phyloP scores from a whole-genome alignment of 768 basidiomycete species.

The Mycena rosella region DNA sequence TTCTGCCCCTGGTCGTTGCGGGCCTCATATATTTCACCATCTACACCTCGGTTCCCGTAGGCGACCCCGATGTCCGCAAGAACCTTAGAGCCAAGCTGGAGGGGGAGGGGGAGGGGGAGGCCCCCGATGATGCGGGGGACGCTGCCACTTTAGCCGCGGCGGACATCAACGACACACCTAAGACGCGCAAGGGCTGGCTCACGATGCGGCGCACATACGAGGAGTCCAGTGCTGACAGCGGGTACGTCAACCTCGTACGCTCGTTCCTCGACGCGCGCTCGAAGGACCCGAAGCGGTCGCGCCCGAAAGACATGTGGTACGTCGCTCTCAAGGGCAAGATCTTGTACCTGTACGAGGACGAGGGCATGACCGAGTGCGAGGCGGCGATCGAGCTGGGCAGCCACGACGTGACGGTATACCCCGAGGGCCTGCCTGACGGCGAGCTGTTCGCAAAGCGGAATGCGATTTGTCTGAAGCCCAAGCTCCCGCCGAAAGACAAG shows the following conservation, averaged over 20 bases:
- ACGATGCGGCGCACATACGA: slow-evolving; percentile 86
- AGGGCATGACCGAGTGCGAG: slow-evolving; percentile 89
- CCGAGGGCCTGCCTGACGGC: slow-evolving; percentile 82
- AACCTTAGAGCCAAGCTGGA: slow-evolving; percentile 50
- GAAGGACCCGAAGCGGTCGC: slow-evolving; percentile 84
- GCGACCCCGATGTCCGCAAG: slow-evolving; percentile 63
- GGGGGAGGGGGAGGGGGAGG: slow-evolving; percentile 44
- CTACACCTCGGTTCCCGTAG: slow-evolving; percentile 90
- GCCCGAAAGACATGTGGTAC: slow-evolving; percentile 95
- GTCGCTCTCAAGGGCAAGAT: slow-evolving; percentile 93
- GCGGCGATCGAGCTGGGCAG: slow-evolving; percentile 89
- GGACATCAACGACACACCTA: slow-evolving; percentile 69
- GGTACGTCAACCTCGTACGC: slow-evolving; percentile 84
- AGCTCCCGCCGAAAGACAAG: slow-evolving; percentile 48
- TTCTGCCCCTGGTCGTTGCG: slow-evolving; percentile 82
- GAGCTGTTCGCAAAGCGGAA: slow-evolving; percentile 94
- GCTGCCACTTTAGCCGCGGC: slow-evolving; percentile 43
- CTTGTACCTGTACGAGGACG: slow-evolving; percentile 94
- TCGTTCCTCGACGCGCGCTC: slow-evolving; percentile 86
- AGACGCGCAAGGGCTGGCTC: slow-evolving; percentile 84
- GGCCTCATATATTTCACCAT: slow-evolving; percentile 69
- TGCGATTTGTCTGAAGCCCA: slow-evolving; percentile 82
- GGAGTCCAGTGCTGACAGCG: slow-evolving; percentile 69
- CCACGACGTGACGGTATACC: slow-evolving; percentile 82
- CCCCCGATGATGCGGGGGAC: slow-evolving; percentile 41